phyloP scores from a whole-genome alignment of 768 basidiomycete genomes.

The Agaricus subrufescens region DNA sequence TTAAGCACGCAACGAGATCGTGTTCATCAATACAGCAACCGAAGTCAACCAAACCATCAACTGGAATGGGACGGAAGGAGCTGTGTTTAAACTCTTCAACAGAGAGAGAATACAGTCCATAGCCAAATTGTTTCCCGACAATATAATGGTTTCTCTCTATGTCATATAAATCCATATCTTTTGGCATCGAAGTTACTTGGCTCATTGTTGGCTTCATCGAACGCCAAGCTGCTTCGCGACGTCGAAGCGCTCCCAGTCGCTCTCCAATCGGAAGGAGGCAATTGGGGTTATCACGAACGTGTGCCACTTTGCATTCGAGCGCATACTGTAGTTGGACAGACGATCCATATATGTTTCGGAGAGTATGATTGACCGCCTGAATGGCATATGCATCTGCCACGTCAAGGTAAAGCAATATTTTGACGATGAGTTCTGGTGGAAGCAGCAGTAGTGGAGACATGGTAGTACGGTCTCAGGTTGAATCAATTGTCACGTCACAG shows the following conservation, averaged over 20 bases:
- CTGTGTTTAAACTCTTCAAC: too few relatives aligned
- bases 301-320: neutral
- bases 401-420: neutral
- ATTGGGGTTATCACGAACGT: neutral
- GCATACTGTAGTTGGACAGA: neutral
- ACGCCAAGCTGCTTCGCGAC: neutral
- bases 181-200: too few relatives aligned
- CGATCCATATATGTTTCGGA: neutral
- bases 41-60: too few relatives aligned
- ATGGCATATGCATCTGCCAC: neutral
- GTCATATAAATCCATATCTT: too few relatives aligned
- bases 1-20: neutral
- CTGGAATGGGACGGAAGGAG: neutral
- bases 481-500: too few relatives aligned
- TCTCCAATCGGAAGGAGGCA: neutral
- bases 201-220: neutral
- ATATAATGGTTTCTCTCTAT: neutral
- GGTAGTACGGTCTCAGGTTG: too few relatives aligned
- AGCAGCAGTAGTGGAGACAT: too few relatives aligned
- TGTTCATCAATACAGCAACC: neutral
- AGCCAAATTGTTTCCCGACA: too few relatives aligned
- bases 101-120: too few relatives aligned
- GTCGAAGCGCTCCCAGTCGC: neutral
- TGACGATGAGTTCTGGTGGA: too few relatives aligned
- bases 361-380: neutral